Evolutionary conservation across 345 rosid species (phyloP), one percentile per base, ranked within the genome.

Genomic region (Brassica juncea): DNA sequence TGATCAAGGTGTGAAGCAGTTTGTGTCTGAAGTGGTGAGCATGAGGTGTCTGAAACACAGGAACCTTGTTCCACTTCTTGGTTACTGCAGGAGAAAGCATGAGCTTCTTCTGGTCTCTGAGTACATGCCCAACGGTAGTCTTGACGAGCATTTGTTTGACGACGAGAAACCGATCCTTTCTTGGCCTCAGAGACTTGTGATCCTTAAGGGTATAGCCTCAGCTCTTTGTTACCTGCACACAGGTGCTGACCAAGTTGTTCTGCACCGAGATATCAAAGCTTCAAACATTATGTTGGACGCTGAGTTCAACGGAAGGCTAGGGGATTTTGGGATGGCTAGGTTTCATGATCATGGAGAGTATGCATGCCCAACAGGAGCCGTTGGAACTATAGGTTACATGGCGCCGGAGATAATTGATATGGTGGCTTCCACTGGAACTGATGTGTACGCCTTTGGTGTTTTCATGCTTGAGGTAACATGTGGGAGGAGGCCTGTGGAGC

Each of bases 261-360:
- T 86, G 2, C 90, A 85, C 8, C 37, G 90, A 73, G 90, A 87
- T 16, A 66, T 87, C 8, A 87, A 87, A 77, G 86, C 90, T 15
- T 80, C 83, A 10, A 87, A 87, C 57, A 57, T 86, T 31, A 81
- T 86, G 61, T 69, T 86, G 6, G 90, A 94, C 64, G 63, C 76
- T 8, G 94, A 91, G 4, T 69, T 90, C 34, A 91, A 90, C 6
- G 99, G 94, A 15, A 89, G 82, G 78, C 84, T 94, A 19, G 97
- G 99, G 0, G 99, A 90, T 82, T 94, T 92, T 47, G 99, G 97
- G 4, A 89, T 94, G 11, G 97, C 97, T 1, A 91, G 88, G 71
- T 72, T 94, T 80, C 88, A 89, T 5, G 97, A 88, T 27, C 97
- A 87, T 47, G 97, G 94, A 27, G 82, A 87, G 0, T 82, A 90